Evolutionary conservation across 345 rosid species (phyloP).

Genomic region (Ricinus communis): DNA sequence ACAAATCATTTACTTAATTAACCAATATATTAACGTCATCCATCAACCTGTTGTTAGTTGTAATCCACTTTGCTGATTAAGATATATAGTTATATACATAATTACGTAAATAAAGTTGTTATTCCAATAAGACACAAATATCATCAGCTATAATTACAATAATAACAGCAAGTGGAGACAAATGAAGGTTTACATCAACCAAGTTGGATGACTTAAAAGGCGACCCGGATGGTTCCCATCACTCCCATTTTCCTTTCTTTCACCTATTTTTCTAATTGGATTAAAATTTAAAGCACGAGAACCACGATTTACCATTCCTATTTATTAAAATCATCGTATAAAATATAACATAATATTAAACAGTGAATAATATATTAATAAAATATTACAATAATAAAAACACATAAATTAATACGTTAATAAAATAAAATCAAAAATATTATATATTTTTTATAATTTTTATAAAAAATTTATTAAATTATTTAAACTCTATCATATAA

Average conservation of each 20-base stretch:
- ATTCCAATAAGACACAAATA: neutral
- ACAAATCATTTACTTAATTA: conserved; percentile 22
- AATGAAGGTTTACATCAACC: neutral
- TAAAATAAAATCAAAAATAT: too few relatives aligned
- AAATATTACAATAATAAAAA: too few relatives aligned
- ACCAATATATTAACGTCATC: neutral
- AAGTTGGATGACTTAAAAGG: conserved; percentile 9
- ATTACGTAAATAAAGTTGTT: neutral
- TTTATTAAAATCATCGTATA: too few relatives aligned
- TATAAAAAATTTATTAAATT: too few relatives aligned
- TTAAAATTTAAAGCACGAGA: conserved; percentile 21
- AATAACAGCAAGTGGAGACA: neutral
- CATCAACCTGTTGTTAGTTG: conserved; percentile 25
- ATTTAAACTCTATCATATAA: too few relatives aligned
- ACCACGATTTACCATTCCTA: conserved; percentile 6
- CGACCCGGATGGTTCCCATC: neutral
- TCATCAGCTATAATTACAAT: neutral
- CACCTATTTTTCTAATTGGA: conserved; percentile 15
- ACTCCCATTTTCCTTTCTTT: neutral
- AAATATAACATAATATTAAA: too few relatives aligned
- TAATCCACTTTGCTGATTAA: conserved; percentile 30
- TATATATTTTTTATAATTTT: too few relatives aligned
- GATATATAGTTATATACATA: neutral
- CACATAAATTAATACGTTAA: too few relatives aligned
- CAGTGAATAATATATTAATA: too few relatives aligned